Evolutionary conservation across 139 green algal genomes (phyloP).

Genomic region (Pseudopediastrum boryanum): DNA sequence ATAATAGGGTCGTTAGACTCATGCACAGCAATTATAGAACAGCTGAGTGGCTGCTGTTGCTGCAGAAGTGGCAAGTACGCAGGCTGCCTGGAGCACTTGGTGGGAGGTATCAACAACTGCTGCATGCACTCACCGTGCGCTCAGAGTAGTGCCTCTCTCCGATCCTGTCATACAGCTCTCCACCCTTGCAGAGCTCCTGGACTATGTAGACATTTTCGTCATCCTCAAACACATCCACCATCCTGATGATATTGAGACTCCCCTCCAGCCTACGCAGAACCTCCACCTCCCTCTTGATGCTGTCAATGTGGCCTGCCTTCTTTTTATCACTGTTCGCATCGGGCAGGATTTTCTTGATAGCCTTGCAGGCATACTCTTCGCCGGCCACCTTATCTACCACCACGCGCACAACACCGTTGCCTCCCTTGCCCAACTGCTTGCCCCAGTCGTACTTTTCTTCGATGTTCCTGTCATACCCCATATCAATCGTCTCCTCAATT

Average conservation of each 20-base stretch:
- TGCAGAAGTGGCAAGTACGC: background rate
- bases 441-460: slow-evolving; percentile 36
- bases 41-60: background rate
- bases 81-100: background rate
- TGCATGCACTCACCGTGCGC: slow-evolving; percentile 45
- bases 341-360: slow-evolving; percentile 66
- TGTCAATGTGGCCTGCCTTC: slow-evolving; percentile 69
- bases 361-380: slow-evolving; percentile 81
- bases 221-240: slow-evolving; percentile 82
- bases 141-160: slow-evolving; percentile 60
- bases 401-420: slow-evolving; percentile 48
- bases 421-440: slow-evolving; percentile 42
- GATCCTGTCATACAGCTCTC: slow-evolving; percentile 79
- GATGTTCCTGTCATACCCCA: slow-evolving; percentile 34
- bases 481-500: too few relatives aligned
- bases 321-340: slow-evolving; percentile 61
- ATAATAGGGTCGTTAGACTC: too few relatives aligned
- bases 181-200: slow-evolving; percentile 83
- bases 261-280: slow-evolving; percentile 74
- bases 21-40: too few relatives aligned
- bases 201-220: slow-evolving; percentile 79
- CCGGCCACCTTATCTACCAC: slow-evolving; percentile 45
- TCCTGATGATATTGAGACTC: slow-evolving; percentile 78
- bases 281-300: slow-evolving; percentile 62
- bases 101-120: background rate